A percentile compares a stretch with the other conserved stretches of the same genome.
These are phyloP conservation scores for Eremochloa ophiuroides DNA, from an alignment of 176 grass and related monocot genomes.

Conservation along the genomic window DNA sequence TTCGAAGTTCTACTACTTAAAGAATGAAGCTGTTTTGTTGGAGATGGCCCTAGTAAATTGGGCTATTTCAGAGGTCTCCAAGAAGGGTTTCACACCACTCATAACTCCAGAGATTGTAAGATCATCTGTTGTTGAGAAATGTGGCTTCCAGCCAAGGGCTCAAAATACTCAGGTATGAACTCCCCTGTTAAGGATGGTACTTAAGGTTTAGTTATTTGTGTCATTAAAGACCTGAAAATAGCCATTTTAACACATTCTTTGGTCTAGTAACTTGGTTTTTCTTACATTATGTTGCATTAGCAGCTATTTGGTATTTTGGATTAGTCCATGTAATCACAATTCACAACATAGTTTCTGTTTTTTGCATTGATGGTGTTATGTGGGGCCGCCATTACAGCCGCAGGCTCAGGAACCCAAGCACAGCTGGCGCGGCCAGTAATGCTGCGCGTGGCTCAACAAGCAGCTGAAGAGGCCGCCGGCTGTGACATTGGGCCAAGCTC, in stretches of 20 bases:
- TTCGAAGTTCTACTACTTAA: conserved; percentile 98
- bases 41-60: conserved; percentile 91
- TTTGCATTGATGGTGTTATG: not conserved
- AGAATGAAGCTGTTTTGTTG: conserved; percentile 92
- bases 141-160: conserved; percentile 92
- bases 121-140: conserved; percentile 90
- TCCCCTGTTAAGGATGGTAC: not conserved
- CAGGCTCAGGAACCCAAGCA: too few species aligned
- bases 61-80: conserved; percentile 82
- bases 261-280: not conserved
- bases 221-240: not conserved
- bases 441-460: too few species aligned
- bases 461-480: too few species aligned
- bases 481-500: too few species aligned
- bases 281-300: not conserved
- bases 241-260: not conserved
- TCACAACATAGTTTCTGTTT: not conserved
- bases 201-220: not conserved
- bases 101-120: conserved; percentile 97
- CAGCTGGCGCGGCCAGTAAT: too few species aligned
- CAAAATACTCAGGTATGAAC: conserved; percentile 78
- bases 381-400: too few species aligned
- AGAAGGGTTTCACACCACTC: conserved; percentile 83
- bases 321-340: not conserved
- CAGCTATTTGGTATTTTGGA: not conserved